Evolutionary conservation across 805 yeast genomes (phyloP).

Genomic region (Wickerhamiella spandovensis): DNA sequence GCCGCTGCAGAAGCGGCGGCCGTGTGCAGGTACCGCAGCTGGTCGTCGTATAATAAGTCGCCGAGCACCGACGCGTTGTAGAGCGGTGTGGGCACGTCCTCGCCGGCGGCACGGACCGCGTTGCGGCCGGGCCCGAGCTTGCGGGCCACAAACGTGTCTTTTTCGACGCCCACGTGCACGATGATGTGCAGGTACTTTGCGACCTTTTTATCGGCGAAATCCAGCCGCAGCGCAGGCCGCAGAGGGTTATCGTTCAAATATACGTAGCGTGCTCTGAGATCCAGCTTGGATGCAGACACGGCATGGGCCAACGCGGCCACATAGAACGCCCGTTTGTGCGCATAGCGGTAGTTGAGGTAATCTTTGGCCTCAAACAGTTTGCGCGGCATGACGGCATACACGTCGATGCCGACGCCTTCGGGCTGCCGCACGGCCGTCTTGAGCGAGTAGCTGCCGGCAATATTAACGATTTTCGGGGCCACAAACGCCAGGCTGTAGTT

Average conservation of each 20-base stretch:
- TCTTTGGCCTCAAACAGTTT: constrained; percentile 72
- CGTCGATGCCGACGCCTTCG: constrained; percentile 57
- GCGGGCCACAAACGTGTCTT: constrained; percentile 54
- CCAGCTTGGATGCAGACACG: constrained; percentile 34
- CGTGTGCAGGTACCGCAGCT: constrained; percentile 62
- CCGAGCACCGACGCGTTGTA: constrained; percentile 74
- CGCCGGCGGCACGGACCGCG: constrained; percentile 41
- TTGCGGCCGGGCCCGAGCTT: constrained; percentile 71
- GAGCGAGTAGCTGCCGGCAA: constrained; percentile 82
- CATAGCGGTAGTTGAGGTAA: constrained; percentile 74
- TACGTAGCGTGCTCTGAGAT: constrained; percentile 48
- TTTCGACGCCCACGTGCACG: constrained; percentile 59
- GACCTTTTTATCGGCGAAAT: constrained; percentile 13
- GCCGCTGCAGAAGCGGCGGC: constrained; percentile 43
- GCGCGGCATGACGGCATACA: constrained; percentile 71
- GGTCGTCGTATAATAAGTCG: constrained; percentile 52
- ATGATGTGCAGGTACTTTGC: constrained; percentile 49
- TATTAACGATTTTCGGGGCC: constrained; percentile 59
- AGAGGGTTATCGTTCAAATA: constrained; percentile 64
- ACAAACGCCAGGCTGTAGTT: constrained; percentile 59
- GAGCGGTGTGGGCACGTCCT: constrained; percentile 58
- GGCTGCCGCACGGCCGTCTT: constrained; percentile 64
- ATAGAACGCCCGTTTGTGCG: constrained; percentile 82
- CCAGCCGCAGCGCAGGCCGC: constrained; percentile 58
- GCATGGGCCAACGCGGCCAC: constrained; percentile 63